Percentiles rank a stretch among this genome's conserved stretches.
phyloP scores from a whole-genome alignment of 352 stramenopile genomes.

The Globisporangium middletonii region DNA sequence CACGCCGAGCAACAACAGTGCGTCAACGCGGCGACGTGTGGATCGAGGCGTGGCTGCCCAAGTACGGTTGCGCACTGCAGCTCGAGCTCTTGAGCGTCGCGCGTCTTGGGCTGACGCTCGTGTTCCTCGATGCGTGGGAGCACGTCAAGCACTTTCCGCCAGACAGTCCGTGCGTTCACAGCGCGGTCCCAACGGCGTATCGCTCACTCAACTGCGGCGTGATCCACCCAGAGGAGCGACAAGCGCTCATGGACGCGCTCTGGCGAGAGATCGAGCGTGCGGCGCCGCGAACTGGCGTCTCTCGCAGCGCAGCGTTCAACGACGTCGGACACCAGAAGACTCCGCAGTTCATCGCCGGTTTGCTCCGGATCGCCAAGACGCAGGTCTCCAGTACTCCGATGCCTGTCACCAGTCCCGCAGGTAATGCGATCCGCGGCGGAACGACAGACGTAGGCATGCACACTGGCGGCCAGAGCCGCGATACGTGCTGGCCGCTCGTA shows the following conservation, averaged over 20 bases:
- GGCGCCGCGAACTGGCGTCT: slow-evolving; percentile 13
- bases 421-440: slow-evolving; percentile 15
- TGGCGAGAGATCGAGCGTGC: slow-evolving; percentile 18
- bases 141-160: slow-evolving; percentile 25
- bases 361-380: slow-evolving; percentile 18
- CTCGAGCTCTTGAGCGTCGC: slow-evolving; percentile 16
- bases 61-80: slow-evolving; percentile 41
- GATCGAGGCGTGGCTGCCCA: slow-evolving; percentile 34
- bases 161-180: slow-evolving; percentile 24
- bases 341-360: slow-evolving; percentile 36
- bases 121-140: slow-evolving; percentile 41
- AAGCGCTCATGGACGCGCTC: slow-evolving; percentile 13
- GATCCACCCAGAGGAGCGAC: slow-evolving; percentile 13
- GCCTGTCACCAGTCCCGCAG: no score
- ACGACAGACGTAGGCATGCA: slow-evolving; percentile 48
- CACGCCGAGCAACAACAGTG: background rate
- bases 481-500: slow-evolving; percentile 56
- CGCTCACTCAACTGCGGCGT: slow-evolving; percentile 24
- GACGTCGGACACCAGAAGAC: slow-evolving; percentile 42
- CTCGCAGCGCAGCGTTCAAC: slow-evolving; percentile 25
- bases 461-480: slow-evolving; percentile 29
- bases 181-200: slow-evolving; percentile 24
- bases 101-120: slow-evolving; percentile 21
- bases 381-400: background rate
- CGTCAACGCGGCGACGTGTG: slow-evolving; percentile 7